Base-by-base conservation (phyloP, 306 rosid genomes). In the Ziziphus jujuba region DNA sequence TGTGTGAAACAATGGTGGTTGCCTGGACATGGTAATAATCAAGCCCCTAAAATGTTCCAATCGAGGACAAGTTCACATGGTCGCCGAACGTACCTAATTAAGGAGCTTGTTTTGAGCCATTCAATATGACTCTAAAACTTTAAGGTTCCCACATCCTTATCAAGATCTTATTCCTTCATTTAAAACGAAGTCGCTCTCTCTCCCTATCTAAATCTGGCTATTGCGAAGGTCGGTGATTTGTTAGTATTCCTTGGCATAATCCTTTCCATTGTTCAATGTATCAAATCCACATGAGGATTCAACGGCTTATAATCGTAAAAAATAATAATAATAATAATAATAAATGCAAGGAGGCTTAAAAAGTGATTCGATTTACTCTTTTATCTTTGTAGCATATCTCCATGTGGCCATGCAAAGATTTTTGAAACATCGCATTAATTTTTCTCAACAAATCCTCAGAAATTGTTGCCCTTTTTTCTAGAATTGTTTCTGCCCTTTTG, bases 201-300 rank as follows among this genome's bases (percentile, higher is more conserved):
- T 65, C 16, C 47, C 23, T 2, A 16, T 50, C 69, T 16, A 44
- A 20, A 55, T 54, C 50, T 56, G 16, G 35, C 61, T 16, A 75
- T 35, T 38, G 66, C 62, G 64, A 35, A 25, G 31, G 47, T 38
- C 53, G 47, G 56, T 56, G 44, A 34, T 14, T 5, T 24, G 59
- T 24, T 60, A 33, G 15, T 63, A 16, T 79, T 56, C 48, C 9
- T 19, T 65, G 14, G 38, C 61, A 45, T 47, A 24, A 22, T 2
- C 24, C 22, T 50, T 3, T 23, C 65, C 13, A 40, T 40, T 64
- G 57, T 78, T 71, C 78, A 72, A 64, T 63, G 85, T 75, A 84
- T 74, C 75, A 71, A 82, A 80, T 78, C 89, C 80, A 56, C 67
- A 44, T 53, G 50, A 59, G 81, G 75, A 75, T 67, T 55, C 69